A percentile compares a stretch with the other conserved stretches of the same genome.
phyloP scores from a whole-genome alignment of 169 alveolate genomes.

The Plasmodium gonderi region DNA sequence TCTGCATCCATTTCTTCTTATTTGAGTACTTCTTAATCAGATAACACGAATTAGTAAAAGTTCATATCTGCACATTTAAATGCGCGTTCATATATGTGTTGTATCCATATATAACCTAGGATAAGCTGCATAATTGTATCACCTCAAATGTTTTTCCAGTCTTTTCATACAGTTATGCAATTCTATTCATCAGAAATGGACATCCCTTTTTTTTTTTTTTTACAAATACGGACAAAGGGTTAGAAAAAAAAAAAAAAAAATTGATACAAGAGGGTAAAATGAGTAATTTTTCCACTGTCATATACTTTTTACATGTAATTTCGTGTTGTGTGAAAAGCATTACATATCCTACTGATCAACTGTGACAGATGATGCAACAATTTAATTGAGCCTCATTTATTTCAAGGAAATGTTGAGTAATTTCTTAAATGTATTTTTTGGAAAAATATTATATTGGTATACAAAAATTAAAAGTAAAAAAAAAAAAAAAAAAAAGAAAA shows the following conservation, averaged over 20 bases:
- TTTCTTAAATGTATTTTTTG: background rate
- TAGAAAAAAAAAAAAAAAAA: too few relatives aligned
- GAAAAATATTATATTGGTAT: background rate
- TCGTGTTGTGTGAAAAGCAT: background rate
- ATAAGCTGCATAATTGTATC: background rate
- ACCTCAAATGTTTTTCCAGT: background rate
- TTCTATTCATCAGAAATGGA: background rate
- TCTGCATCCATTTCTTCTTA: background rate
- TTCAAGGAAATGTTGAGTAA: background rate
- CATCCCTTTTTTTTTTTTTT: background rate
- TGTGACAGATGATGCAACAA: background rate
- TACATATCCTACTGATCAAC: background rate
- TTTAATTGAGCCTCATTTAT: background rate
- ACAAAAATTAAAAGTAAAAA: background rate
- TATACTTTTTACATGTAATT: background rate
- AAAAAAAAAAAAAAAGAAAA: too few relatives aligned
- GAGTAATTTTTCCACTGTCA: background rate
- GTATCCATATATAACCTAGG: background rate
- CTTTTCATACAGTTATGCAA: too few relatives aligned
- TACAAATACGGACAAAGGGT: background rate
- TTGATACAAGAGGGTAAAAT: too few relatives aligned
- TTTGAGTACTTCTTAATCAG: too few relatives aligned
- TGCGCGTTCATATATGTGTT: background rate
- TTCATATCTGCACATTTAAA: background rate
- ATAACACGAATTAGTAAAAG: background rate